A percentile compares a stretch with the other conserved stretches of the same genome.
These are phyloP conservation scores for Komagataella pseudopastoris DNA, from an alignment of 805 yeast species.

Conservation along the genomic window DNA sequence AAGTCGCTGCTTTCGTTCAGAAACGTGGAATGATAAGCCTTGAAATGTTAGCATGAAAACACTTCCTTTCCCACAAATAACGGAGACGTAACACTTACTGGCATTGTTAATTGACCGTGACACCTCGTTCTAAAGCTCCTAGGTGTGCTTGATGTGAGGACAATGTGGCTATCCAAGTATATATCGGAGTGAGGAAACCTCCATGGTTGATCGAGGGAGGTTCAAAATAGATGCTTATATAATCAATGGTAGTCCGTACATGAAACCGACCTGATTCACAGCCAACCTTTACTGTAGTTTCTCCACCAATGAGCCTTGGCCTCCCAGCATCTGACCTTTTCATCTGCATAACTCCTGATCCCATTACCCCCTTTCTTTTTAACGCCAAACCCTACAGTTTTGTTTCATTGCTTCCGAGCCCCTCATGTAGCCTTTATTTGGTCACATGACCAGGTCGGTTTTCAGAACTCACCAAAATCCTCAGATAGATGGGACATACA, in stretches of 20 bases:
- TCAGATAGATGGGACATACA: background rate
- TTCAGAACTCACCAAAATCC: background rate
- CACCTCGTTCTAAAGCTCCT: background rate
- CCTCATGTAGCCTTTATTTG: background rate
- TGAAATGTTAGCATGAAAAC: background rate
- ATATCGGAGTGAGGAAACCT: background rate
- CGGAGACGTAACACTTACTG: background rate
- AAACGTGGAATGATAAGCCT: constrained; percentile 75
- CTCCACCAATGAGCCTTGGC: background rate
- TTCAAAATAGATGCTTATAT: background rate
- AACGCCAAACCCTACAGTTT: background rate
- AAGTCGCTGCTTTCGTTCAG: constrained; percentile 43
- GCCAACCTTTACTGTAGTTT: no score
- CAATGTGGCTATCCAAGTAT: background rate
- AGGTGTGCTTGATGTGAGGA: background rate
- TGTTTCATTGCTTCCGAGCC: background rate
- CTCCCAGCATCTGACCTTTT: no score
- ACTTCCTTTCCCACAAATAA: constrained; percentile 1
- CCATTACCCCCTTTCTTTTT: background rate
- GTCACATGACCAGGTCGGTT: background rate
- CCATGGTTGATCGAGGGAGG: background rate
- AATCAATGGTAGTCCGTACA: background rate
- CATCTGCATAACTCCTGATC: background rate
- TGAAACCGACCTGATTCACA: no score
- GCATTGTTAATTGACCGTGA: background rate